Evolutionary conservation across 2,329 filamentous ascomycete genomes (phyloP).

Genomic region (Endoconidiophora polonica): DNA sequence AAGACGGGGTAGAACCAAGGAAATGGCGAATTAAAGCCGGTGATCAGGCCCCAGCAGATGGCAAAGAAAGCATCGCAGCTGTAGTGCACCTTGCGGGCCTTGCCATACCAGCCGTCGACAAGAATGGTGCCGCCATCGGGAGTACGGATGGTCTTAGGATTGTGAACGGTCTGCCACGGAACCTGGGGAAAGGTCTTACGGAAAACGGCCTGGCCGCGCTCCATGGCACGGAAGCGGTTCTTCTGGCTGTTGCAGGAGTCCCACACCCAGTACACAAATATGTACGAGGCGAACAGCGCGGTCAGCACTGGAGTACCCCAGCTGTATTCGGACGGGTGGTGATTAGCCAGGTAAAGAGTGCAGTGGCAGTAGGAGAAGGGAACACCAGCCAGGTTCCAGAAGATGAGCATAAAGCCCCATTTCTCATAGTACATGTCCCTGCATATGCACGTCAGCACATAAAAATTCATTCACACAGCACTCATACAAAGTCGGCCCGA

Average conservation of each 20-base stretch:
- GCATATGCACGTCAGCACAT: slow-evolving; percentile 2
- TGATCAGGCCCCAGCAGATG: slow-evolving; percentile 33
- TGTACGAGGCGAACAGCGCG: slow-evolving; percentile 51
- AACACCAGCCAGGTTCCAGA: slow-evolving; percentile 90
- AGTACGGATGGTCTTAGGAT: slow-evolving; percentile 63
- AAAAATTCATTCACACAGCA: background rate
- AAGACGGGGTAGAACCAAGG: slow-evolving; percentile 86
- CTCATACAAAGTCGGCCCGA: background rate
- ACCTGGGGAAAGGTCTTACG: slow-evolving; percentile 78
- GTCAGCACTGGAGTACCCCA: slow-evolving; percentile 56
- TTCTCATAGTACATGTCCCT: slow-evolving; percentile 94
- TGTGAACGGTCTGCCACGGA: slow-evolving; percentile 70
- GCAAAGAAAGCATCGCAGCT: slow-evolving; percentile 33
- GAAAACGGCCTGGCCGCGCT: slow-evolving; percentile 51
- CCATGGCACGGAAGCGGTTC: slow-evolving; percentile 72
- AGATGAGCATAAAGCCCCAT: slow-evolving; percentile 94
- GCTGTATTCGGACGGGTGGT: slow-evolving; percentile 58
- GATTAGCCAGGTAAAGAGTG: slow-evolving; percentile 76
- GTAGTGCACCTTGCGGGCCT: slow-evolving; percentile 47
- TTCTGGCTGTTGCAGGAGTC: slow-evolving; percentile 87
- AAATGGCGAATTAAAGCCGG: slow-evolving; percentile 48
- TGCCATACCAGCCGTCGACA: slow-evolving; percentile 70
- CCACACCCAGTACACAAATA: slow-evolving; percentile 82
- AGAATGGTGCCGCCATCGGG: slow-evolving; percentile 61
- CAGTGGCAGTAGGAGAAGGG: slow-evolving; percentile 87